phyloP scores from a whole-genome alignment of 1,284 basidiomycete genomes.

The Puccinia coronata region DNA sequence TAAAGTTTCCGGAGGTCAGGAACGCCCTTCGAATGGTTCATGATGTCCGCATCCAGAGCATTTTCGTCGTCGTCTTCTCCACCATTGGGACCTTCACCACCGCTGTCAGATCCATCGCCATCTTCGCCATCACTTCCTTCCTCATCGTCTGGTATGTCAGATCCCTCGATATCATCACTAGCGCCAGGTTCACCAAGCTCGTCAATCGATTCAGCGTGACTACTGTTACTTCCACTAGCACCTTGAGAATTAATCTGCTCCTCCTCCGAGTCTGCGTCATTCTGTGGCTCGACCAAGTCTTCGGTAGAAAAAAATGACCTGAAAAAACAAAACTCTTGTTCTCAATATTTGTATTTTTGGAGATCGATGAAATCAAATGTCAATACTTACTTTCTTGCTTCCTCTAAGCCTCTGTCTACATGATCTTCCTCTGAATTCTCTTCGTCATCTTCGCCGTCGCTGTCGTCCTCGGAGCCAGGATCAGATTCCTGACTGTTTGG shows the following conservation, averaged over 20 bases:
- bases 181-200: not conserved
- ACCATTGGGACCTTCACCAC: conserved; percentile 50
- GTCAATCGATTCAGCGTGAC: conserved; percentile 11
- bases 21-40: conserved; percentile 48
- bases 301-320: conserved; percentile 52
- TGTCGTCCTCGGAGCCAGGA: conserved; percentile 28
- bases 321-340: not conserved
- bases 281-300: conserved; percentile 54
- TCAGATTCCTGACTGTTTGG: conserved; percentile 45
- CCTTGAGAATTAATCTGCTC: conserved; percentile 51
- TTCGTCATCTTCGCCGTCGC: conserved; percentile 47
- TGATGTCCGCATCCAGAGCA: conserved; percentile 37
- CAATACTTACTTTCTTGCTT: conserved; percentile 35
- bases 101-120: conserved; percentile 49
- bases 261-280: conserved; percentile 36
- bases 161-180: conserved; percentile 35
- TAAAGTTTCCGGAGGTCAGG: conserved; percentile 46
- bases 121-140: conserved; percentile 52
- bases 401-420: conserved; percentile 44
- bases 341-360: not conserved
- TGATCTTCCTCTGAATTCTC: conserved; percentile 50
- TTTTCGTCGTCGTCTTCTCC: conserved; percentile 51
- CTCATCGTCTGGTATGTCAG: conserved; percentile 52
- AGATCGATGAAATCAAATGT: not conserved
- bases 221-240: conserved; percentile 45